phyloP scores from a whole-genome alignment of 1,284 basidiomycete species.

The Rhodotorula sp. region DNA sequence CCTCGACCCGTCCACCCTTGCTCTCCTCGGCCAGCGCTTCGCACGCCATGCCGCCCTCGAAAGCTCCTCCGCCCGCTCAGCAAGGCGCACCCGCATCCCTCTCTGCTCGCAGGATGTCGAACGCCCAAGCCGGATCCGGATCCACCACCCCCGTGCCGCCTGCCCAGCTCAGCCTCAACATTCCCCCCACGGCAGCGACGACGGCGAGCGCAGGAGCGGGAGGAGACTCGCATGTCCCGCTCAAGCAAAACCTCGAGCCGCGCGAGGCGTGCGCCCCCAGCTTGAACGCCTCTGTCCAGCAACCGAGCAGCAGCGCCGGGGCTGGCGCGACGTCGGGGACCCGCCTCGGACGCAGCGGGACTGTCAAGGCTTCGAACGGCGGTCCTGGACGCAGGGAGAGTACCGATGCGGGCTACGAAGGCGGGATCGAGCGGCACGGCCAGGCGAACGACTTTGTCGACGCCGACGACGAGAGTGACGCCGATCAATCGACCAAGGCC shows the following conservation, averaged over 20 bases:
- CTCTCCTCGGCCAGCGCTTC: neutral
- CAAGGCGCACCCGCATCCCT: neutral
- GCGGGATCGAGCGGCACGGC: slow-evolving; percentile 34
- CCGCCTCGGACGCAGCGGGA: slow-evolving; percentile 14
- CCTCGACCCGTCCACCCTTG: neutral
- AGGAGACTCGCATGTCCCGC: slow-evolving; percentile 1
- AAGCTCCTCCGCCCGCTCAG: neutral
- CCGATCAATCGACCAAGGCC: too few species aligned
- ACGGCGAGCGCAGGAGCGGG: neutral
- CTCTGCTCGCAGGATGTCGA: slow-evolving; percentile 24
- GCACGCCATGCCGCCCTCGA: neutral
- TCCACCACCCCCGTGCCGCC: neutral
- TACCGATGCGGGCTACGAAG: slow-evolving; percentile 35
- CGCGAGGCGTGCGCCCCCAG: slow-evolving; percentile 23
- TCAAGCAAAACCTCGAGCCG: slow-evolving; percentile 19
- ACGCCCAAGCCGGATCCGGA: slow-evolving; percentile 5
- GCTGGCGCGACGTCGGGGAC: neutral
- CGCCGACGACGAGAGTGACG: slow-evolving; percentile 8
- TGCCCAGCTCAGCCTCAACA: slow-evolving; percentile 10
- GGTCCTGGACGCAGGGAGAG: neutral
- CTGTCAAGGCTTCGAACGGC: slow-evolving; percentile 19
- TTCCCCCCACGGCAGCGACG: neutral
- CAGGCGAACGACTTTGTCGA: slow-evolving; percentile 37
- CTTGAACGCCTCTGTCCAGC: slow-evolving; percentile 17
- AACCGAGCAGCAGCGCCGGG: neutral